Evolutionary conservation across 2,329 filamentous ascomycete species (phyloP).

Genomic region (Ophiocordyceps camponoti-rufipedis): DNA sequence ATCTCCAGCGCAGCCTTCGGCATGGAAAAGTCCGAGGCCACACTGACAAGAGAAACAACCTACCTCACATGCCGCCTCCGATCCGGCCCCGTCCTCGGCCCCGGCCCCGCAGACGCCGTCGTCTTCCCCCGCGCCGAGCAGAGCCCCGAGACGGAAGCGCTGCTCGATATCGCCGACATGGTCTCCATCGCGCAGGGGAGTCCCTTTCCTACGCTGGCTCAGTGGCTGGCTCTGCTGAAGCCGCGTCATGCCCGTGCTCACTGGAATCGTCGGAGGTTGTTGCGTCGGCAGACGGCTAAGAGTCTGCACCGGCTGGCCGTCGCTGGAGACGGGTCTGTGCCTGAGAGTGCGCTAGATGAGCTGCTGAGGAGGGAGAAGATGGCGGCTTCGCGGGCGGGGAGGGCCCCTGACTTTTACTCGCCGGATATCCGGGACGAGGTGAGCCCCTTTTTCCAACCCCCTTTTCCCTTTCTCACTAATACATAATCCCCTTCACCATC

Average conservation of each 20-base stretch:
- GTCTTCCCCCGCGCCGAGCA: conserved; percentile 5
- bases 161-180: conserved; percentile 10
- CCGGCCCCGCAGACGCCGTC: too few species aligned
- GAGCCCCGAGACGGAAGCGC: conserved; percentile 6
- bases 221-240: conserved; percentile 8
- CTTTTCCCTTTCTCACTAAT: not conserved
- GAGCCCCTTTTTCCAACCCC: not conserved
- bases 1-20: conserved; percentile 17
- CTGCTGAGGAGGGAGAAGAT: conserved; percentile 15
- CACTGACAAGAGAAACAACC: conserved; percentile 4
- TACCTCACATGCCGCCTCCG: not conserved
- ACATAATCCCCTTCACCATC: not conserved
- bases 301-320: conserved; percentile 6
- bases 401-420: conserved; percentile 13
- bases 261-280: conserved; percentile 7
- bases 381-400: conserved; percentile 11
- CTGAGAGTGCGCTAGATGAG: conserved; percentile 13
- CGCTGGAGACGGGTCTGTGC: conserved; percentile 1
- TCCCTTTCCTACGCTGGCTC: conserved; percentile 6
- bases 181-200: conserved; percentile 8
- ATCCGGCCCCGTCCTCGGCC: not conserved
- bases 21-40: conserved; percentile 6
- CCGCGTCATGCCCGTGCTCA: conserved; percentile 9
- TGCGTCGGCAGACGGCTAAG: conserved; percentile 6
- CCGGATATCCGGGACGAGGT: conserved; percentile 17